phyloP scores from a whole-genome alignment of 108 stramenopile species.

The Cyclotella baltica region DNA sequence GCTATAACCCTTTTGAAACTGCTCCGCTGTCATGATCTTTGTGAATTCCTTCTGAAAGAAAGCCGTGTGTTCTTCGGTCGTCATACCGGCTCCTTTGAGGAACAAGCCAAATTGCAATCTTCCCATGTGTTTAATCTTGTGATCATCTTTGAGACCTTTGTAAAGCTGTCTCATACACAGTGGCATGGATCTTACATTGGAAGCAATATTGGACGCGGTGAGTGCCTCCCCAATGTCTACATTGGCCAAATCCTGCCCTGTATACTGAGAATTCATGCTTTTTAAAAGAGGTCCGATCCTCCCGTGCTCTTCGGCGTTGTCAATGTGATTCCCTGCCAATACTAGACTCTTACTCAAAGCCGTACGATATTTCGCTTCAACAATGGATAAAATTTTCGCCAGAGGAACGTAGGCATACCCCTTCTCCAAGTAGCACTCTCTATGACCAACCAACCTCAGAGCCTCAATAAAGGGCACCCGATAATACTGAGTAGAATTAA shows the following conservation, averaged over 20 bases:
- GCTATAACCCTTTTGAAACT: constrained; percentile 93
- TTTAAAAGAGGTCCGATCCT: constrained; percentile 83
- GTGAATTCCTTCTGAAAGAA: constrained; percentile 95
- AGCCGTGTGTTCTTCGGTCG: constrained; percentile 90
- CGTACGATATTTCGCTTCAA: constrained; percentile 80
- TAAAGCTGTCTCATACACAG: constrained; percentile 96
- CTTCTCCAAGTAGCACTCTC: constrained; percentile 83
- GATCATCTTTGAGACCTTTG: constrained; percentile 77
- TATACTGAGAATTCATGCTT: constrained; percentile 86
- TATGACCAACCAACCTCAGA: constrained; percentile 76
- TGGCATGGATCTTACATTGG: constrained; percentile 83
- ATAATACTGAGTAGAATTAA: constrained; percentile 70
- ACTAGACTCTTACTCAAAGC: constrained; percentile 78
- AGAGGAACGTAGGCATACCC: constrained; percentile 94
- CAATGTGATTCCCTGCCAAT: constrained; percentile 56
- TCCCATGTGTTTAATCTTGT: constrained; percentile 95
- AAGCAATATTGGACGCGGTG: constrained; percentile 75
- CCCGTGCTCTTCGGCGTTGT: constrained; percentile 52
- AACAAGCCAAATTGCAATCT: constrained; percentile 98
- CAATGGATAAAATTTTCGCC: constrained; percentile 77
- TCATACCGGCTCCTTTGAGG: constrained; percentile 95
- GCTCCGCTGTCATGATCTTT: constrained; percentile 77
- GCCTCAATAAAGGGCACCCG: constrained; percentile 95
- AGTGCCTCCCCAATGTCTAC: constrained; percentile 47
- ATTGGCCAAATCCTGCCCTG: constrained; percentile 54